Evolutionary conservation across 176 grass and related monocot genomes (phyloP), one percentile per base, ranked within the genome.

Genomic region (Ensete ventricosum): DNA sequence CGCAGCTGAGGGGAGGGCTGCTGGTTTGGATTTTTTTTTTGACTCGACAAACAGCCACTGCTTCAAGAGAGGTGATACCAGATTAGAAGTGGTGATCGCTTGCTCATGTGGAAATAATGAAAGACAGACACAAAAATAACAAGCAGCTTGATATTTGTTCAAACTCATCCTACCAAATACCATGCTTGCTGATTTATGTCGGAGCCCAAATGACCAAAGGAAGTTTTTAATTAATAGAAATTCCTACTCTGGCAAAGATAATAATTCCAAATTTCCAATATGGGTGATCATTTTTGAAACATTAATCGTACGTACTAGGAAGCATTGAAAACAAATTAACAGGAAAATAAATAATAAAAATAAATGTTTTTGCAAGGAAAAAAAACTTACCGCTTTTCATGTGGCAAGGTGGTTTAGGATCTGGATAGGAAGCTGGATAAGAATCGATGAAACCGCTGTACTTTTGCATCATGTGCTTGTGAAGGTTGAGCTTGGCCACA

Each of bases 371-470:
- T 52, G 49, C 9, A 2, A 54, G n/a, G 9, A 53, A 52, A 58
- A 58, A 58, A 73, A 54, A 14, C 72, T 65, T 53, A 77, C 75
- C 60, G 25, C 21, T 25, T 27, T 73, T 20, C 49, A 26, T 27
- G 29, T 5, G 9, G 57, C 11, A 20, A n/a, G 63, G 26, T 70
- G 34, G 2, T 9, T 52, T 70, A 70, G 13, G 67, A 52, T 62
- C 74, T 16, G n/a, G 9, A 23, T 43, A 23, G 14, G 59, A 22
- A 62, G 68, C 57, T 79, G 22, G 86, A 88, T 9, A 79, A 71
- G 17, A 79, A 84, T 3, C 22, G 51, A 72, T 84, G 79, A 43
- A 88, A 88, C 55, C 65, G 62, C 0, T 66, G 64, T 2, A 67
- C 62, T 78, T 78, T 88, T 54, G n/a, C 78, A 58, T 51, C 73